Evolutionary conservation across 139 green algal genomes (phyloP).

Genomic region (Chlamydomonas eustigma): DNA sequence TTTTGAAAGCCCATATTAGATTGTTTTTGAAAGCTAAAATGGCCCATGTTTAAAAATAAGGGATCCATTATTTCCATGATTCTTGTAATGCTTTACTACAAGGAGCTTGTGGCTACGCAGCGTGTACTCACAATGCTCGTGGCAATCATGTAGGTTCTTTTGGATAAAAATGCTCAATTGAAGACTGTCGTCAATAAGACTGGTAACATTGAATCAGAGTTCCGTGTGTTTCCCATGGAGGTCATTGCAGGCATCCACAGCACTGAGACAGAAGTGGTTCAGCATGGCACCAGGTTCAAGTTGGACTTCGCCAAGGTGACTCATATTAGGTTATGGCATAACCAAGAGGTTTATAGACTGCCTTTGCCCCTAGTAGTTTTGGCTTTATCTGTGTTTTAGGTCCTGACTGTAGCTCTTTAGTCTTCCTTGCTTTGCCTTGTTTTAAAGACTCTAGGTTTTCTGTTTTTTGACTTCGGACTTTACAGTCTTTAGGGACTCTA

Average conservation of each 20-base stretch:
- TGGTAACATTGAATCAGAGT: constrained; percentile 89
- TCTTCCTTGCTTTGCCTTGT: too few species aligned
- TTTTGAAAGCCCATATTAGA: too few species aligned
- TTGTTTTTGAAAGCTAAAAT: too few species aligned
- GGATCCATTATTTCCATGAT: background rate
- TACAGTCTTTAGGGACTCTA: too few species aligned
- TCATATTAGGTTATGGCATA: too few species aligned
- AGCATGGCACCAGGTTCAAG: constrained; percentile 80
- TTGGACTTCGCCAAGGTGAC: constrained; percentile 85
- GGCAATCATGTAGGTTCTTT: constrained; percentile 22
- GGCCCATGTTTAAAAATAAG: background rate
- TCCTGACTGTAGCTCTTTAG: too few species aligned
- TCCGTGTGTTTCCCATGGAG: constrained; percentile 91
- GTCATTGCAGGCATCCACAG: constrained; percentile 77
- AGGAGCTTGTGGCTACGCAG: background rate
- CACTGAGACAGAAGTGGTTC: constrained; percentile 73
- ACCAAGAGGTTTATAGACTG: too few species aligned
- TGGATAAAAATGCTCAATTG: constrained; percentile 94
- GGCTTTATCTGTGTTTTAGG: too few species aligned
- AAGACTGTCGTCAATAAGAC: constrained; percentile 95
- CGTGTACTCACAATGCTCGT: background rate
- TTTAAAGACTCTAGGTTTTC: too few species aligned
- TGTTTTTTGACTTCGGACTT: too few species aligned
- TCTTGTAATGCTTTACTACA: background rate
- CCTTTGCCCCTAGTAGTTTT: too few species aligned